Evolutionary conservation across 495 filamentous ascomycete genomes (phyloP).

Genomic region (Trichoderma orchidacearum): DNA sequence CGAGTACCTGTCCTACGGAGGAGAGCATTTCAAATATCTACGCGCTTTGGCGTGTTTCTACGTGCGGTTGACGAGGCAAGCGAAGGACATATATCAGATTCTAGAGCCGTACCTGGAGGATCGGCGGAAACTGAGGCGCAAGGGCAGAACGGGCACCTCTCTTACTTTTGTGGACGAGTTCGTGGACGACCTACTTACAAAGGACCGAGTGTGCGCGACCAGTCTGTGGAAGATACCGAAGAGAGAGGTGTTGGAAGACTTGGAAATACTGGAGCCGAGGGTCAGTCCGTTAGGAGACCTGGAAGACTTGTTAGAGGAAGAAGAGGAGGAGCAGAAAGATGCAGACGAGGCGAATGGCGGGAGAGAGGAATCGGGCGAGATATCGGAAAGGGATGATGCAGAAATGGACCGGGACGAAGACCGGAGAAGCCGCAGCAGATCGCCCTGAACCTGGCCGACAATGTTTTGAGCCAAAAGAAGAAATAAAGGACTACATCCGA

Average conservation of each 20-base stretch:
- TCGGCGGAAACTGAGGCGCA: constrained; percentile 64
- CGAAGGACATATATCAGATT: constrained; percentile 63
- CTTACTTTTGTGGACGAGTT: constrained; percentile 87
- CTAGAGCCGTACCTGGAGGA: constrained; percentile 80
- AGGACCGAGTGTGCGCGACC: constrained; percentile 82
- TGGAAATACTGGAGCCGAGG: constrained; percentile 74
- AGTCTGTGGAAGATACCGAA: constrained; percentile 84
- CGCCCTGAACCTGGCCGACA: background rate
- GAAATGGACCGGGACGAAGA: constrained; percentile 16
- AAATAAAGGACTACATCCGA: background rate
- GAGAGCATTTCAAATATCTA: constrained; percentile 79
- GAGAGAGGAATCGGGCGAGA: constrained; percentile 8
- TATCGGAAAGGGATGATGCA: constrained; percentile 14
- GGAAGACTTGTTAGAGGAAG: constrained; percentile 63
- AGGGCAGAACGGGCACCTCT: constrained; percentile 53
- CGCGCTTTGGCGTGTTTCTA: constrained; percentile 84
- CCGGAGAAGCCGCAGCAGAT: background rate
- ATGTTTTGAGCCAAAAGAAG: too few species aligned
- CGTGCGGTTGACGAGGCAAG: constrained; percentile 72
- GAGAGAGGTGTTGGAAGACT: constrained; percentile 73
- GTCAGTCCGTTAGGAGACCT: constrained; percentile 77
- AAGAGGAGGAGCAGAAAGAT: constrained; percentile 26
- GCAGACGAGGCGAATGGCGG: constrained; percentile 21
- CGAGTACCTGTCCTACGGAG: constrained; percentile 61
- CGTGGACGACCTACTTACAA: constrained; percentile 79